phyloP scores from a whole-genome alignment of 2,329 filamentous ascomycete species.

The Phyllosticta ampelicida region DNA sequence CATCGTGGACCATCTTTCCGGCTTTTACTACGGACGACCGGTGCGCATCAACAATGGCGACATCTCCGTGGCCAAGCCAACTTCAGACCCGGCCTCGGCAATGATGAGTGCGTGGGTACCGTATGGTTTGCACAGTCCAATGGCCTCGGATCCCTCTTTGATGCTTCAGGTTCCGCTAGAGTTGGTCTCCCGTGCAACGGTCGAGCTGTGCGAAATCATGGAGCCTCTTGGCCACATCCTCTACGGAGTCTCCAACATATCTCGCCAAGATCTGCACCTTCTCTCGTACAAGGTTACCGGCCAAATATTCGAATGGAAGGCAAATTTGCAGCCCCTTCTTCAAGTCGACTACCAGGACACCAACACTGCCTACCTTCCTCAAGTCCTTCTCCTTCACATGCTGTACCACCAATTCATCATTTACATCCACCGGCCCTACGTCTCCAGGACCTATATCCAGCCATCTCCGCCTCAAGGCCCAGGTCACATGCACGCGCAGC shows the following conservation, averaged over 20 bases:
- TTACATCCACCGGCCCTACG: slow-evolving; percentile 31
- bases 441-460: slow-evolving; percentile 29
- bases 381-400: slow-evolving; percentile 34
- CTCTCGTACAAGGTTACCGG: slow-evolving; percentile 21
- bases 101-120: slow-evolving; percentile 11
- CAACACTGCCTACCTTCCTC: slow-evolving; percentile 25
- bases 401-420: slow-evolving; percentile 36
- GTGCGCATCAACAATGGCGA: slow-evolving; percentile 30
- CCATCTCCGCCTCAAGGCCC: slow-evolving; percentile 30
- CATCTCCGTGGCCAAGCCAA: slow-evolving; percentile 30
- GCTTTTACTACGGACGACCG: slow-evolving; percentile 34
- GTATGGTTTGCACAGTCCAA: slow-evolving; percentile 7
- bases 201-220: slow-evolving; percentile 34
- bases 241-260: slow-evolving; percentile 15
- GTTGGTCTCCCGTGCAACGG: slow-evolving; percentile 16
- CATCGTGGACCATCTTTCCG: slow-evolving; percentile 32
- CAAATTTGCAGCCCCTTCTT: slow-evolving; percentile 27
- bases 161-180: slow-evolving; percentile 6
- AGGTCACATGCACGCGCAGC: slow-evolving; percentile 33
- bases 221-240: slow-evolving; percentile 33
- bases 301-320: slow-evolving; percentile 31
- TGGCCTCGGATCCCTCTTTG: slow-evolving; percentile 4
- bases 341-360: slow-evolving; percentile 27
- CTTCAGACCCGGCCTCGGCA: slow-evolving; percentile 12
- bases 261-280: slow-evolving; percentile 30